These are phyloP conservation scores for Buxus sempervirens DNA, from an alignment of 164 flowering plant genomes.

Conservation along the genomic window DNA sequence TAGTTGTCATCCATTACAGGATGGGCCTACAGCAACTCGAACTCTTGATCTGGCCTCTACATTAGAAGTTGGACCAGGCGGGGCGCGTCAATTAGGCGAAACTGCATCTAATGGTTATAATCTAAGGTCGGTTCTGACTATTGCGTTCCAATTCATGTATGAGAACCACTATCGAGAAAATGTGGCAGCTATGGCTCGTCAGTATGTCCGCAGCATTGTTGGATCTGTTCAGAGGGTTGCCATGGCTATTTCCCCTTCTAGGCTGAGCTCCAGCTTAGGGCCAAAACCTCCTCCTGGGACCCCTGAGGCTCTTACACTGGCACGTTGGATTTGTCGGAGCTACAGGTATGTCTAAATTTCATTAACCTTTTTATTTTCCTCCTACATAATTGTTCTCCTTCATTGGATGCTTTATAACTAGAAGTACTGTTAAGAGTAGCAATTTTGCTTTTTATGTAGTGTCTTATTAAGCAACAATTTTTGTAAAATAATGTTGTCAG, in stretches of 20 bases:
- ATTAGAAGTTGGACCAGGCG: constrained; percentile 64
- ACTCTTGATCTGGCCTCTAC: constrained; percentile 84
- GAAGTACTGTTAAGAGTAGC: too few relatives aligned
- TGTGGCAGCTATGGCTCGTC: constrained; percentile 89
- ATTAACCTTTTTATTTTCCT: not conserved
- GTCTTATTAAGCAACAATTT: too few relatives aligned
- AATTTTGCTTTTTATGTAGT: too few relatives aligned
- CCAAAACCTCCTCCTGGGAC: constrained; percentile 56
- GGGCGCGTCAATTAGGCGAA: constrained; percentile 40
- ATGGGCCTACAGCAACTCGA: constrained; percentile 44
- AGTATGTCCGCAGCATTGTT: constrained; percentile 75
- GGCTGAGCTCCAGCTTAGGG: constrained; percentile 33
- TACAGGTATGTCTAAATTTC: constrained; percentile 45
- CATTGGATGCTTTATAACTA: not conserved
- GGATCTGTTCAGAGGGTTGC: constrained; percentile 92
- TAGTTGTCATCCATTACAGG: constrained; percentile 30
- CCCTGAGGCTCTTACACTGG: constrained; percentile 77
- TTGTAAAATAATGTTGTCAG: too few relatives aligned
- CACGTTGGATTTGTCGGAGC: constrained; percentile 74
- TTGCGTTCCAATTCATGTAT: constrained; percentile 81
- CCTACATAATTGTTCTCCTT: not conserved
- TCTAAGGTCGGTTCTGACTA: constrained; percentile 67
- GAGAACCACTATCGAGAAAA: constrained; percentile 70
- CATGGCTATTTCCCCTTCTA: constrained; percentile 76
- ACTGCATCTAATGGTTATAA: constrained; percentile 32